Evolutionary conservation across 2,329 filamentous ascomycete species (phyloP), one percentile per base, ranked within the genome.

Genomic region (Tolypocladium ovalisporum): DNA sequence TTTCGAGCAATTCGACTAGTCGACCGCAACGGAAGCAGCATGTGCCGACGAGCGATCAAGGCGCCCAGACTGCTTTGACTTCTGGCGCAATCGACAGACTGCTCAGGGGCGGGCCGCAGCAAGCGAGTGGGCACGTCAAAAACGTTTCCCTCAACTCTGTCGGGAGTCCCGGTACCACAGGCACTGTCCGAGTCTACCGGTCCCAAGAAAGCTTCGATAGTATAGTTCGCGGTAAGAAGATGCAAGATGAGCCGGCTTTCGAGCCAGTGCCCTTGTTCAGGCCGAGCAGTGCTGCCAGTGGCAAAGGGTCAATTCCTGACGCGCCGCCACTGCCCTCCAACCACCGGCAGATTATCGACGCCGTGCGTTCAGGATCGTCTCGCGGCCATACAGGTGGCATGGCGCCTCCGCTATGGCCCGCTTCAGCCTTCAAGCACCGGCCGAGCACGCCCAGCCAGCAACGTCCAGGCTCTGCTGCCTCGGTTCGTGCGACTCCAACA

Each of bases 21-120:
- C 74, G 73, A 24, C 65, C 72, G 29, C 54, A 62, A 8, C 76
- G 74, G 58, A 79, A 76, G 65, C 65, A 62, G 27, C 55, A 68
- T 27, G 60, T 74, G 44, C 70, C 74, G 56, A 87, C 79, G 60
- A 75, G 78, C 24, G 90, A 96, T 65, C 86, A 88, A 62, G 83
- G 86, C 56, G 87, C 88, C 17, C 93, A 97, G 73, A 97, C 92
- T 29, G 79, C 87, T 42, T 77, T 97, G 35, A 95, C 90, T n/a
- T 83, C 89, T 0, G 83, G 88, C 54, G 85, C 88, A 57, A 90
- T 96, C 61, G 91, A 96, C 63, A 81, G 84, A 57, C 79, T 96
- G 66, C 73, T 95, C 57, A 80, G 81, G 62, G 77, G 79, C 24
- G 62, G 63, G 44, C 53, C 61, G 32, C 64, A 58, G 13, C 56